phyloP scores from a whole-genome alignment of 768 basidiomycete genomes.

The Leccinum uliginosum region DNA sequence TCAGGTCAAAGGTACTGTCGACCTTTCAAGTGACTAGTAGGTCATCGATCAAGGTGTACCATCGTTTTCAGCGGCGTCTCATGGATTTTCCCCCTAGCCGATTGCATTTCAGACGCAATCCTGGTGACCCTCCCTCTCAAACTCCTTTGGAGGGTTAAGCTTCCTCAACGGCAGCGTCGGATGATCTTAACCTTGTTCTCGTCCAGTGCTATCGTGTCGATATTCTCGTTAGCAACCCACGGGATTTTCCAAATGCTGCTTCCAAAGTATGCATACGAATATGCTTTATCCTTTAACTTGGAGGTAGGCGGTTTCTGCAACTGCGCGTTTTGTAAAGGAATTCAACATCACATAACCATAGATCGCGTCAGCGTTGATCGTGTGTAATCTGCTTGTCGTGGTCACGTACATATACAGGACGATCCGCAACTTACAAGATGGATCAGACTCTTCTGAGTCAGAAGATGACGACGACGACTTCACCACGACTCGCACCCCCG shows the following conservation, averaged over 20 bases:
- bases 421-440: background rate
- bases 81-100: background rate
- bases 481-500: conserved; percentile 1
- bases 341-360: background rate
- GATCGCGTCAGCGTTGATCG: background rate
- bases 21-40: background rate
- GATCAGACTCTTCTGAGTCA: background rate
- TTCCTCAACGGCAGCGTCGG: conserved; percentile 10
- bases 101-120: background rate
- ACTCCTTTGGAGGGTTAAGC: conserved; percentile 15
- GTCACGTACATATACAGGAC: conserved; percentile 12
- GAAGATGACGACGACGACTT: conserved; percentile 11
- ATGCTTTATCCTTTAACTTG: background rate
- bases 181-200: conserved; percentile 19
- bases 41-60: background rate
- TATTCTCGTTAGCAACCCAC: background rate
- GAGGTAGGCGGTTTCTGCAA: background rate
- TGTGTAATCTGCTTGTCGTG: conserved; percentile 15
- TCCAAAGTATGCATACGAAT: background rate
- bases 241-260: background rate
- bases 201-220: conserved; percentile 4
- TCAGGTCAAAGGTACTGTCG: background rate
- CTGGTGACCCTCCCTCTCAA: background rate
- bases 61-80: background rate
- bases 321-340: background rate